Conservation (phyloP, 2,329 filamentous ascomycete species). For the Fusarium buharicum region DNA sequence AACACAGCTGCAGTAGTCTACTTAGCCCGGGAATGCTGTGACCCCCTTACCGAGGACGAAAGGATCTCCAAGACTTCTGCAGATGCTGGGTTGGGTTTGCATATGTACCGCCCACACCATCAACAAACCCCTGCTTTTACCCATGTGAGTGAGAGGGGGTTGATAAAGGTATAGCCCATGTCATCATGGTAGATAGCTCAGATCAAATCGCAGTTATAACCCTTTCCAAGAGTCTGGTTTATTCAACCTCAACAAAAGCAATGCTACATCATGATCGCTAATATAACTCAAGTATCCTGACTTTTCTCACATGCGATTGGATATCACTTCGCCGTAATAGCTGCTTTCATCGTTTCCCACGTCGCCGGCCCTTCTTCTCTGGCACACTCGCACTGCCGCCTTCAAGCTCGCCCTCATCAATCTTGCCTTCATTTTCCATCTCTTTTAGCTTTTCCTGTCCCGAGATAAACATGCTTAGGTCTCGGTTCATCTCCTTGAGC, state of each 20-base stretch:
- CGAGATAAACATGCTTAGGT: slow-evolving; percentile 87
- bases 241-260: background rate
- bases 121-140: slow-evolving; percentile 15
- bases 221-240: background rate
- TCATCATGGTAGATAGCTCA: background rate
- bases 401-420: slow-evolving; percentile 76
- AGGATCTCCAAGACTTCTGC: slow-evolving; percentile 20
- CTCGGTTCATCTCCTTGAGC: slow-evolving; percentile 85
- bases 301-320: background rate
- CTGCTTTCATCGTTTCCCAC: slow-evolving; percentile 52
- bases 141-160: too few species aligned
- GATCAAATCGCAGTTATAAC: background rate
- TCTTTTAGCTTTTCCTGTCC: slow-evolving; percentile 82
- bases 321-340: background rate
- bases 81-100: slow-evolving; percentile 31
- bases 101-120: background rate
- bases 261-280: background rate
- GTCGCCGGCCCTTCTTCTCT: slow-evolving; percentile 66
- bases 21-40: too few species aligned
- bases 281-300: background rate
- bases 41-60: slow-evolving; percentile 26
- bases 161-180: too few species aligned
- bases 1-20: too few species aligned
- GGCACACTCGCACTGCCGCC: slow-evolving; percentile 77
- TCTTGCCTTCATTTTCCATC: slow-evolving; percentile 68